A percentile compares a stretch with the other conserved stretches of the same genome.
Conservation (phyloP, 2,329 filamentous ascomycete genomes). For the Anthostomella pinea region DNA sequence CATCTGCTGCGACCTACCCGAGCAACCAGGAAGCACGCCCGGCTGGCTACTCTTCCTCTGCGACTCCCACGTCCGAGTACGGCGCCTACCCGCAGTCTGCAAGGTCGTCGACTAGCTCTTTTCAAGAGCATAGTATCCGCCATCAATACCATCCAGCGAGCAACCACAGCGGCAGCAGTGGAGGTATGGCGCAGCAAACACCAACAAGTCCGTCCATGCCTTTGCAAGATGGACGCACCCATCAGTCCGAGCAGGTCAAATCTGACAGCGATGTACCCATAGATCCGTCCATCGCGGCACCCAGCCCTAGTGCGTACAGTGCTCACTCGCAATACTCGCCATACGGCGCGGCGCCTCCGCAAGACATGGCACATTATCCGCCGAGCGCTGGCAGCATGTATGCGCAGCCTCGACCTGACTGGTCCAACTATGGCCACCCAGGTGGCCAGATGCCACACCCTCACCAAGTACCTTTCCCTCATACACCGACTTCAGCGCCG, state of each 20-base stretch:
- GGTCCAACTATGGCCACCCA: conserved; percentile 63
- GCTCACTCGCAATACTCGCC: conserved; percentile 81
- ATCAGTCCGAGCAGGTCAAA: conserved; percentile 75
- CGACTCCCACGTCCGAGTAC: conserved; percentile 89
- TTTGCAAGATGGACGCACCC: conserved; percentile 76
- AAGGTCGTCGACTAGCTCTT: conserved; percentile 72
- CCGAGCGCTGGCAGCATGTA: conserved; percentile 64
- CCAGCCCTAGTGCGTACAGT: conserved; percentile 91
- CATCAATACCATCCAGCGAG: conserved; percentile 77
- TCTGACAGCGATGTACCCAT: conserved; percentile 97
- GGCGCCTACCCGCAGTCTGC: conserved; percentile 70
- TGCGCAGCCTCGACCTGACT: conserved; percentile 69
- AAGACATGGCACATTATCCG: conserved; percentile 82
- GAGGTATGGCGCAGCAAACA: conserved; percentile 97
- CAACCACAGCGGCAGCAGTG: conserved; percentile 68
- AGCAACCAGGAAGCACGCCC: conserved; percentile 77
- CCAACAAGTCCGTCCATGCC: conserved; percentile 95
- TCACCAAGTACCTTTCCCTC: conserved; percentile 51
- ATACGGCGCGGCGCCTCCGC: conserved; percentile 74
- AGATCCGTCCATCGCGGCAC: conserved; percentile 96
- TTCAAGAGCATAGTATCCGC: conserved; percentile 84
- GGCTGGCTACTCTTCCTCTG: conserved; percentile 68
- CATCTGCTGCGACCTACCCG: conserved; percentile 87
- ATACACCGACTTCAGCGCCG: conserved; percentile 53
- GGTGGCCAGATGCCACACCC: conserved; percentile 48